phyloP scores from a whole-genome alignment of 371 early-diverging fungal genomes.

The Circinella umbellata region DNA sequence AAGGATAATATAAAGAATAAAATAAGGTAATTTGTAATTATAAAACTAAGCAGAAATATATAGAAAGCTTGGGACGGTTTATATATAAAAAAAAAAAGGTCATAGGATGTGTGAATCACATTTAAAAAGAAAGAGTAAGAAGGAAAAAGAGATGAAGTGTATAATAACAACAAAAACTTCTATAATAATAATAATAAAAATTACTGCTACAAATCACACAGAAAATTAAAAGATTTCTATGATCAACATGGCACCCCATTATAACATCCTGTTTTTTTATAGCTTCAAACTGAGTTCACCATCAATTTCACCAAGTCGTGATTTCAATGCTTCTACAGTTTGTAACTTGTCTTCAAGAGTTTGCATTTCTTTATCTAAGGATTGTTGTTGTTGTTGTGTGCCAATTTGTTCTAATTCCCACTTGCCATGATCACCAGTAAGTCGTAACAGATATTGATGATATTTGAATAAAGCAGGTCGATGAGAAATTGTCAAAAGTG shows the following conservation, averaged over 20 bases:
- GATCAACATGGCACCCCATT: conserved; percentile 3
- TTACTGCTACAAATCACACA: neutral
- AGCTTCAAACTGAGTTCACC: conserved; percentile 59
- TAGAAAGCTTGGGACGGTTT: no score
- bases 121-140: no score
- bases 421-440: conserved; percentile 76
- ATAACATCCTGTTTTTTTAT: neutral
- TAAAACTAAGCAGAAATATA: no score
- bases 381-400: conserved; percentile 74
- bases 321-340: conserved; percentile 72
- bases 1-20: no score
- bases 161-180: no score
- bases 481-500: conserved; percentile 88
- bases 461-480: conserved; percentile 89
- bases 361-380: conserved; percentile 84
- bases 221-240: neutral
- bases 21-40: no score
- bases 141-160: no score
- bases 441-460: conserved; percentile 76
- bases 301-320: conserved; percentile 71
- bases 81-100: no score
- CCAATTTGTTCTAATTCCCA: conserved; percentile 84
- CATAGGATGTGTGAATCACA: no score
- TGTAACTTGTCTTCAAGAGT: conserved; percentile 74
- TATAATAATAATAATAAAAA: no score